Percentiles rank a stretch among this genome's conserved stretches.
Evolutionary conservation across 1,284 basidiomycete genomes (phyloP).

Genomic region (Inonotus obliquus): DNA sequence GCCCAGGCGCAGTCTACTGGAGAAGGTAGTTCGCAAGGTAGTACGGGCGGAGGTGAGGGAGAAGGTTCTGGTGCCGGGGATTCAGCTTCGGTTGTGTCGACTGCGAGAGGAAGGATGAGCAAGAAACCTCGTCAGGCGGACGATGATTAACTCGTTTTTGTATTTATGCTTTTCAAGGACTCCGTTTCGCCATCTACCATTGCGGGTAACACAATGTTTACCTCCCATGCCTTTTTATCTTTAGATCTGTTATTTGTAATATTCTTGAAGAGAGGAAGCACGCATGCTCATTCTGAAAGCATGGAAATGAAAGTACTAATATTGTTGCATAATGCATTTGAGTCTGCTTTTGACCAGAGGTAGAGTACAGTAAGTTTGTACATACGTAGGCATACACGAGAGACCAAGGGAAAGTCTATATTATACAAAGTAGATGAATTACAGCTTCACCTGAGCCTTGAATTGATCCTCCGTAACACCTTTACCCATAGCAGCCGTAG

Average conservation of each 20-base stretch:
- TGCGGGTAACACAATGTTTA: no score
- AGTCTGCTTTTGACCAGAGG: neutral
- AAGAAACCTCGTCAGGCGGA: constrained; percentile 61
- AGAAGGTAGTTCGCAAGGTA: neutral
- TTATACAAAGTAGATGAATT: neutral
- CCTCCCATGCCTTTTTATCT: no score
- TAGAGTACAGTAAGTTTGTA: neutral
- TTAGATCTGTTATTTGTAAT: no score
- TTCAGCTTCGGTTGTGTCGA: constrained; percentile 39
- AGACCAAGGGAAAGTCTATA: neutral
- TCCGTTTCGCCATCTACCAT: no score
- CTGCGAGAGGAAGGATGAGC: constrained; percentile 45
- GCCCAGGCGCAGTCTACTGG: neutral
- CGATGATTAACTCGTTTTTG: constrained; percentile 36
- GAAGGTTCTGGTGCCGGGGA: constrained; percentile 70
- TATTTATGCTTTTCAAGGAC: no score
- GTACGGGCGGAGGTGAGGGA: constrained; percentile 24
- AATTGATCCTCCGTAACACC: constrained; percentile 94
- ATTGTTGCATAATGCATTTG: neutral
- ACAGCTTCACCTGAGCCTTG: constrained; percentile 27
- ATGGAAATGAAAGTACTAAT: neutral
- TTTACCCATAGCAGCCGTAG: constrained; percentile 92
- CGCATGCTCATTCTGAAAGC: neutral
- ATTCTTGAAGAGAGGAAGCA: no score
- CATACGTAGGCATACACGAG: neutral